Evolutionary conservation across 2,329 filamentous ascomycete genomes (phyloP).

Genomic region (Claviceps digitariae): DNA sequence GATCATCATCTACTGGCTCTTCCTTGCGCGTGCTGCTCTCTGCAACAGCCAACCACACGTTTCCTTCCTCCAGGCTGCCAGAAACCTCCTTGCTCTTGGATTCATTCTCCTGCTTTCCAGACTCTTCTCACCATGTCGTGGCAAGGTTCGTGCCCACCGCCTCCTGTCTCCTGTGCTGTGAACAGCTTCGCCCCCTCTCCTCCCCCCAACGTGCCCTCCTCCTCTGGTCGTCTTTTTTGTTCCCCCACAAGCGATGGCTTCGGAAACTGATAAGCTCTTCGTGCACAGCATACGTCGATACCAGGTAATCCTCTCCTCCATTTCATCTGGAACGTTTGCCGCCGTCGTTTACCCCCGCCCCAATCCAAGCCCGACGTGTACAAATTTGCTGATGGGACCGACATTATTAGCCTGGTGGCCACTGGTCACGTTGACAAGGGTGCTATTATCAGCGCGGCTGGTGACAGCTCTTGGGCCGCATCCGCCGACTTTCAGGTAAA

Average conservation of each 20-base stretch:
- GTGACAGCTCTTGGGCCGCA: slow-evolving; percentile 68
- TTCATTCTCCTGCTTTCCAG: slow-evolving; percentile 1
- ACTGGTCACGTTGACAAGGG: slow-evolving; percentile 70
- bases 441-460: slow-evolving; percentile 69
- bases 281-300: slow-evolving; percentile 35
- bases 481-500: slow-evolving; percentile 59
- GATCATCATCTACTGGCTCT: background rate
- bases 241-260: background rate
- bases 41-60: background rate
- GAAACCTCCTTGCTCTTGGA: slow-evolving; percentile 1
- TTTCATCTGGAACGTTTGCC: background rate
- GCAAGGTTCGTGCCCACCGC: slow-evolving; percentile 45
- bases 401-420: slow-evolving; percentile 55
- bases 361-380: slow-evolving; percentile 2
- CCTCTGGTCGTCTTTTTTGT: slow-evolving; percentile 9
- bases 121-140: slow-evolving; percentile 47
- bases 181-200: background rate
- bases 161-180: background rate
- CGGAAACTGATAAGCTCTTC: slow-evolving; percentile 8
- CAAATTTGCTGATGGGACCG: slow-evolving; percentile 8
- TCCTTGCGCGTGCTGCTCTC: background rate
- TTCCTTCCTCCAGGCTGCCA: slow-evolving; percentile 2
- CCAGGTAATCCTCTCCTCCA: slow-evolving; percentile 26
- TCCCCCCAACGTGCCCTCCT: slow-evolving; percentile 4
- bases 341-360: background rate